A percentile compares a stretch with the other conserved stretches of the same genome.
Conservation (phyloP, 192 early-diverging fungal species). For the Haplosporangium gracile region DNA sequence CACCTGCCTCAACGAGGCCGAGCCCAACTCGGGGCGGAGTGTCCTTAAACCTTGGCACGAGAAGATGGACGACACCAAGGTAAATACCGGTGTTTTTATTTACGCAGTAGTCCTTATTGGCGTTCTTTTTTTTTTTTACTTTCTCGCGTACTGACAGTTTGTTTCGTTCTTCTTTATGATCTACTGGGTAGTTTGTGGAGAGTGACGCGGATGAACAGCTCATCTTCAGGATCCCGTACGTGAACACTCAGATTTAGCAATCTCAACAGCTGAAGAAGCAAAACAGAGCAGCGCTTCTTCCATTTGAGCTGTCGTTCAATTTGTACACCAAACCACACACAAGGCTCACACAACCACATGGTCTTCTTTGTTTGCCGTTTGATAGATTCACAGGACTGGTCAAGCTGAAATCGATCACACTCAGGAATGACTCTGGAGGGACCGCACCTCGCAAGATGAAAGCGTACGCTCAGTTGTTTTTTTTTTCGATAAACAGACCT, state of each 20-base stretch:
- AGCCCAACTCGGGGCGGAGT: constrained; percentile 69
- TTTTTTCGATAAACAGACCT: too few species aligned
- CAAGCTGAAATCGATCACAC: constrained; percentile 90
- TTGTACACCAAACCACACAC: too few species aligned
- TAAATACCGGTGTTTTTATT: constrained; percentile 31
- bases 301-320: background rate
- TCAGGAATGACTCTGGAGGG: constrained; percentile 75
- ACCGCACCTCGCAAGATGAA: constrained; percentile 78
- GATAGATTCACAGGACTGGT: constrained; percentile 88
- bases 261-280: background rate
- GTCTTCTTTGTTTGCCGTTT: background rate
- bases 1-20: constrained; percentile 85
- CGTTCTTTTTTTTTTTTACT: too few species aligned
- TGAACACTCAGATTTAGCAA: background rate
- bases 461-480: constrained; percentile 65
- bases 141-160: background rate
- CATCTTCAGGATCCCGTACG: constrained; percentile 89
- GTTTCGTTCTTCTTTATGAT: background rate
- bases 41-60: constrained; percentile 92
- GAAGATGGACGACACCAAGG: constrained; percentile 77
- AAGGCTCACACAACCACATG: background rate
- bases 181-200: constrained; percentile 66
- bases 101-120: background rate
- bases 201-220: constrained; percentile 94
- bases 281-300: background rate